Conservation (phyloP, 1,284 basidiomycete species). For the Acaromyces ingoldii region DNA sequence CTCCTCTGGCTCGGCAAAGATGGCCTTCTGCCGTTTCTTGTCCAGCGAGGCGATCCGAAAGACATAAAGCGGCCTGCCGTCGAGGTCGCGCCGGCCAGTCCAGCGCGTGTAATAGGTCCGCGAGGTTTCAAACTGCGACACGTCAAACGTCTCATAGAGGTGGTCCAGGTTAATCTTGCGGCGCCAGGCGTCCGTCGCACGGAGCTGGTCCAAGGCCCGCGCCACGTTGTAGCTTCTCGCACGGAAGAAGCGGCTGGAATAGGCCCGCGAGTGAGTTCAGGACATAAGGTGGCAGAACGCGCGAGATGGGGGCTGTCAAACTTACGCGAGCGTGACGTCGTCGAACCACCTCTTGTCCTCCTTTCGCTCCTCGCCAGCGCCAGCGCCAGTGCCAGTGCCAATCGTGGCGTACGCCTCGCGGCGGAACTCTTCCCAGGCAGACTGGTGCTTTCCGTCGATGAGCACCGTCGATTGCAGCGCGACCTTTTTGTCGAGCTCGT, state of each 20-base stretch:
- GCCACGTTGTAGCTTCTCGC: background rate
- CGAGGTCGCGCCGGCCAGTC: background rate
- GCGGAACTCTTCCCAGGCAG: too few species aligned
- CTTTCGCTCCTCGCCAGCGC: too few species aligned
- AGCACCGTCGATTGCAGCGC: too few species aligned
- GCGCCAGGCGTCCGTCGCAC: background rate
- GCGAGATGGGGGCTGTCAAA: too few species aligned
- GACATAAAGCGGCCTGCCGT: constrained; percentile 4
- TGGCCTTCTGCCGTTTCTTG: background rate
- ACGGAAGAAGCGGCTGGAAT: constrained; percentile 8
- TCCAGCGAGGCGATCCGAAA: background rate
- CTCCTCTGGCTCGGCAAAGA: background rate
- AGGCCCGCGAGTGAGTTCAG: too few species aligned
- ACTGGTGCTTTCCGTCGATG: too few species aligned
- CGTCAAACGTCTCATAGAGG: background rate
- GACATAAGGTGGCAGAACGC: too few species aligned
- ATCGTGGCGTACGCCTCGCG: too few species aligned
- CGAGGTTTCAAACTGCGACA: background rate
- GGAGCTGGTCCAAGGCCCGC: constrained; percentile 2
- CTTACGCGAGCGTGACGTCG: too few species aligned
- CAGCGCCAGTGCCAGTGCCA: too few species aligned
- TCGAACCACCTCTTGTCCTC: too few species aligned
- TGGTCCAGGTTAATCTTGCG: background rate
- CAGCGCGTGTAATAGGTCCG: background rate
- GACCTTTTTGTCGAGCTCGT: too few species aligned